These are phyloP conservation scores for Spathaspora hagerdaliae DNA, from an alignment of 805 yeast species.

Conservation along the genomic window DNA sequence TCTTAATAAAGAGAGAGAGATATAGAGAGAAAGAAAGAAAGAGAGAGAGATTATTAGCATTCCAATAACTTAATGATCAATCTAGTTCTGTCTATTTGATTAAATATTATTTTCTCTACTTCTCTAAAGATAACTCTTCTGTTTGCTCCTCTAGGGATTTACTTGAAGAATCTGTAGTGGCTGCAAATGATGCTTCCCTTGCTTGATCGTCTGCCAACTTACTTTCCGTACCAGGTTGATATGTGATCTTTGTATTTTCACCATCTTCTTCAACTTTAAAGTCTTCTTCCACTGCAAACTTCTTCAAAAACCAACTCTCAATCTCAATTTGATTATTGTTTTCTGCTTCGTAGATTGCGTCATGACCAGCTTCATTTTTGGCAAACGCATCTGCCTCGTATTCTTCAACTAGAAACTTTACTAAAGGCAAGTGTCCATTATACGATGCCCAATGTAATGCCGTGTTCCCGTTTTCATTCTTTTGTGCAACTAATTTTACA, in stretches of 20 bases:
- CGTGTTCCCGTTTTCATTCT: conserved; percentile 85
- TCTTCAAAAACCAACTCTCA: conserved; percentile 70
- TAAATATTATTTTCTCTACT: background rate
- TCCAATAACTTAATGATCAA: too few species aligned
- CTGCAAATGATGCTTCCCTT: conserved; percentile 14
- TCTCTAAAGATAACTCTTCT: background rate
- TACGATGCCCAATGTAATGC: conserved; percentile 95
- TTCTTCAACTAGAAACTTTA: conserved; percentile 65
- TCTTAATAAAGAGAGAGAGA: too few species aligned
- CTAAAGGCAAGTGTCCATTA: conserved; percentile 77
- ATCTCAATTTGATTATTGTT: conserved; percentile 69
- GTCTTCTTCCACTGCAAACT: conserved; percentile 63
- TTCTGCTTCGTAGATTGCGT: conserved; percentile 87
- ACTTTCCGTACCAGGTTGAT: conserved; percentile 40
- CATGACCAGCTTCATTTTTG: conserved; percentile 74
- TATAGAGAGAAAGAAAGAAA: too few species aligned
- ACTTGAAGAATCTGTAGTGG: background rate
- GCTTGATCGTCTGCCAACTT: conserved; percentile 36
- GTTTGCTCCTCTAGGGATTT: conserved; percentile 15
- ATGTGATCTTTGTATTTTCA: conserved; percentile 40
- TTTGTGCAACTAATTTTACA: conserved; percentile 20
- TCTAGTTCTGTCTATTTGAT: background rate
- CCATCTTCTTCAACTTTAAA: conserved; percentile 40
- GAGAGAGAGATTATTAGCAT: too few species aligned
- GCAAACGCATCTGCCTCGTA: conserved; percentile 78